A percentile compares a stretch with the other conserved stretches of the same genome.
Conservation (phyloP, 176 grass and related monocot species). For the Hsuehochloa calcarea region DNA sequence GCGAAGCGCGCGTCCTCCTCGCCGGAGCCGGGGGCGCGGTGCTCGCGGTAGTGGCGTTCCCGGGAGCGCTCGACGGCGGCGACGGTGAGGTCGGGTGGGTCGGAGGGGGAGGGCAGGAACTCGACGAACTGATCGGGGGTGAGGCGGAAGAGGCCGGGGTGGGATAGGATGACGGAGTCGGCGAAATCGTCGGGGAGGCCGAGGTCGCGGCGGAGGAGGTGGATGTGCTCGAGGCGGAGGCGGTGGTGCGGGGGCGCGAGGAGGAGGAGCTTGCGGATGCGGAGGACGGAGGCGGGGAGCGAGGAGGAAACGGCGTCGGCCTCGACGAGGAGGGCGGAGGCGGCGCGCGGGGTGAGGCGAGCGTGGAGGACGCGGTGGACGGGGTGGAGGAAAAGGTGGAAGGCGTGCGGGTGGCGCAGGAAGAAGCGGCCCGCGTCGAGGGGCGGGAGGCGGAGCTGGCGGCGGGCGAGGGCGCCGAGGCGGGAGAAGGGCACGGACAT, state of each 20-base stretch:
- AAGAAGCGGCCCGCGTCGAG: conserved; percentile 65
- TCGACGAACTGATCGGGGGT: conserved; percentile 65
- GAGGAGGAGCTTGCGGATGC: conserved; percentile 76
- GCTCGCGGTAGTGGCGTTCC: conserved; percentile 71
- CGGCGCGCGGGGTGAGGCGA: conserved; percentile 75
- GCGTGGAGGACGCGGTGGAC: conserved; percentile 76
- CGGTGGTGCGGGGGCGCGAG: conserved; percentile 57
- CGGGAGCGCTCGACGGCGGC: conserved; percentile 62
- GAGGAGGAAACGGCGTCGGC: conserved; percentile 36
- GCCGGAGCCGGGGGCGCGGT: conserved; percentile 37
- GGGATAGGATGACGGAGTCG: conserved; percentile 62
- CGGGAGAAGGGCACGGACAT: conserved; percentile 56
- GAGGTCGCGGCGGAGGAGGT: conserved; percentile 58
- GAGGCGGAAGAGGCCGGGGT: conserved; percentile 69
- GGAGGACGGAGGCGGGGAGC: conserved; percentile 39
- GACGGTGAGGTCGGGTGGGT: conserved; percentile 48
- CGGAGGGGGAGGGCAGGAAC: conserved; percentile 44
- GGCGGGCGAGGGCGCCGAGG: conserved; percentile 58
- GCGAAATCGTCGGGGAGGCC: conserved; percentile 81
- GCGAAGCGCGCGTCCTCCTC: conserved; percentile 83
- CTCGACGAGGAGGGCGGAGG: conserved; percentile 44
- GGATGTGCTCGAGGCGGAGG: conserved; percentile 80
- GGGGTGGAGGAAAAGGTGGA: conserved; percentile 93
- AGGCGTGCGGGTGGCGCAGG: conserved; percentile 76
- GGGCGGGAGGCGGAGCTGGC: conserved; percentile 52